phyloP scores from a whole-genome alignment of 2,329 filamentous ascomycete species.

The Zymoseptoria pseudotritici region DNA sequence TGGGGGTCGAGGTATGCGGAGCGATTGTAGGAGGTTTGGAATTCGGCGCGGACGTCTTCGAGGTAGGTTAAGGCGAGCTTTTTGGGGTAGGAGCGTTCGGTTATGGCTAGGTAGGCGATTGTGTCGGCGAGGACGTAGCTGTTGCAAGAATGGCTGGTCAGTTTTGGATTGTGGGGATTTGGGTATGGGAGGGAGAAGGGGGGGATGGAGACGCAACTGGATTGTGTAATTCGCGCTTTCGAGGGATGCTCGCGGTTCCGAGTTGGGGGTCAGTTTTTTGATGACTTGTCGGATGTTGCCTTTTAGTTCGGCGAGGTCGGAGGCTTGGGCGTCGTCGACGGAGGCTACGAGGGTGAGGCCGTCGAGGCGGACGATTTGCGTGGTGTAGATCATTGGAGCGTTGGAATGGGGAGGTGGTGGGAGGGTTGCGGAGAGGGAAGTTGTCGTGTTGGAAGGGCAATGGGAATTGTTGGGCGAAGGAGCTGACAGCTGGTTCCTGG shows the following conservation, averaged over 20 bases:
- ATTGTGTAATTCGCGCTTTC: slow-evolving; percentile 76
- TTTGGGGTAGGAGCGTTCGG: slow-evolving; percentile 87
- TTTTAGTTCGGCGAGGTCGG: slow-evolving; percentile 79
- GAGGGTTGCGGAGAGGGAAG: neutral
- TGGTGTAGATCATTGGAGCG: slow-evolving; percentile 45
- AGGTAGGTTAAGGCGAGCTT: slow-evolving; percentile 99
- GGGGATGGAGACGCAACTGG: too few relatives aligned
- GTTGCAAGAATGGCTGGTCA: too few relatives aligned
- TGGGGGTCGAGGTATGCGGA: slow-evolving; percentile 64
- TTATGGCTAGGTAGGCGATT: slow-evolving; percentile 88
- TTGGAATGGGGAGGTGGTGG: neutral
- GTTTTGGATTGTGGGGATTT: too few relatives aligned
- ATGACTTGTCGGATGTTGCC: slow-evolving; percentile 84
- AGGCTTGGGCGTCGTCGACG: slow-evolving; percentile 79
- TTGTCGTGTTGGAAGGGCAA: neutral
- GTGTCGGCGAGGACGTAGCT: slow-evolving; percentile 75
- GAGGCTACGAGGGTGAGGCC: slow-evolving; percentile 93
- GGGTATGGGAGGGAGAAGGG: too few relatives aligned
- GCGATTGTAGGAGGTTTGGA: slow-evolving; percentile 73
- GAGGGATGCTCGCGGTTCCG: slow-evolving; percentile 85
- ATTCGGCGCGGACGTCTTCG: slow-evolving; percentile 82
- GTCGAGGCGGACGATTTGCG: slow-evolving; percentile 88
- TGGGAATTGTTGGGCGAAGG: neutral
- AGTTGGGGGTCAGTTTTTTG: slow-evolving; percentile 78
- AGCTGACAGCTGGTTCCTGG: neutral